Base-by-base conservation (phyloP, 495 filamentous ascomycete species). In the Astrothelium subdiscretum region DNA sequence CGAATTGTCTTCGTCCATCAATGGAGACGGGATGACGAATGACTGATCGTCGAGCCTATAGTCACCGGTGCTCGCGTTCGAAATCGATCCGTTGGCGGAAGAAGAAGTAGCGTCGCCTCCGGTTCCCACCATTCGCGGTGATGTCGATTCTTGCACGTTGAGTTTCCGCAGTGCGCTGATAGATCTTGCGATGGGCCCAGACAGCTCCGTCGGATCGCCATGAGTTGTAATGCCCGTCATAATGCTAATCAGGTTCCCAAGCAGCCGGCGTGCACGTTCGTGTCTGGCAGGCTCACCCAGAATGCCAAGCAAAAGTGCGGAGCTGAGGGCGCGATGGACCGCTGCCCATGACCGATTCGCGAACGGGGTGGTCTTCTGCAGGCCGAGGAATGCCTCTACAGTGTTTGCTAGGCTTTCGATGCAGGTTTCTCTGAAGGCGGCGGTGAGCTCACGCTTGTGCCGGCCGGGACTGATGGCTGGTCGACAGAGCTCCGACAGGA, bases 301-400 rank as follows among this genome's bases (percentile, higher is more conserved):
- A 35, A 88, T 84, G 0, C 83, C 85, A 2, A 88, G 78, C 0
- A 88, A 75, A 2, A 88, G 77, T 1, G 84, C 85, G 2, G 83
- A 86, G 32, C 81, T 83, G 22, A 88, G 75, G 10, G 82, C 82
- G 59, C 86, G 83, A 62, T 86, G 85, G 0, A 83, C 81, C 52
- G 86, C 82, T 4, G 83, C 82, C 85, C 85, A 88, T 15, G 82
- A 85, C 24, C 84, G 78, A 6, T 81, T 82, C 0, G 84, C 83
- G 51, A 84, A 84, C 1, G 84, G 77, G 4, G 83, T 85, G 62
- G 86, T 74, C 65, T 85, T 83, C 64, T 85, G 83, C 75, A 88
- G 82, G 13, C 84, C 82, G 6, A 86, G 73, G 69, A 87, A 88
- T 73, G 86, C 85, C 64, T 84, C 79, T 1, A 88, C 82, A 12